Evolutionary conservation across 2,329 filamentous ascomycete genomes (phyloP).

Genomic region (Fusarium udum): DNA sequence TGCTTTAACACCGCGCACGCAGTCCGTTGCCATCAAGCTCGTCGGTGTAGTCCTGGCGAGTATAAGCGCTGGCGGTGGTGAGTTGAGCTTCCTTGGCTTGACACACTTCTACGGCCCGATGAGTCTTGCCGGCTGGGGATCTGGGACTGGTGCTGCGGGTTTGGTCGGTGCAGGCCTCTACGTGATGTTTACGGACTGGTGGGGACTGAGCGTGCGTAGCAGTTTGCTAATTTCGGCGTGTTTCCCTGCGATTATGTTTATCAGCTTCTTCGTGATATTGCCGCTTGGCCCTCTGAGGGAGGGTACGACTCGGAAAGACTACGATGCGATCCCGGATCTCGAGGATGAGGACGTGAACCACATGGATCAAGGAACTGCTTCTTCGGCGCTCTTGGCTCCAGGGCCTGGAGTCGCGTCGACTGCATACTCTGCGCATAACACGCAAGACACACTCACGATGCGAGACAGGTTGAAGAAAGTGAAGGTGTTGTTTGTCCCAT

Average conservation of each 20-base stretch:
- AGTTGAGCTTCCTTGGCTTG: slow-evolving; percentile 88
- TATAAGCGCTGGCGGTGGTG: slow-evolving; percentile 84
- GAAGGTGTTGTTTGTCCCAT: slow-evolving; percentile 74
- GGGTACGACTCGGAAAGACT: slow-evolving; percentile 56
- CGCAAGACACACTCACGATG: slow-evolving; percentile 49
- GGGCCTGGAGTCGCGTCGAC: slow-evolving; percentile 51
- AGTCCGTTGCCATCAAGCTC: slow-evolving; percentile 78
- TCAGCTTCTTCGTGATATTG: slow-evolving; percentile 85
- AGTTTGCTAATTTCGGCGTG: slow-evolving; percentile 82
- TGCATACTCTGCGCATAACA: slow-evolving; percentile 48
- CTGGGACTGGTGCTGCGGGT: slow-evolving; percentile 89
- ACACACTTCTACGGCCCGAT: slow-evolving; percentile 93
- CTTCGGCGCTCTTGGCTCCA: slow-evolving; percentile 60
- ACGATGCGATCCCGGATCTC: slow-evolving; percentile 61
- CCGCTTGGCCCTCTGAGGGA: slow-evolving; percentile 73
- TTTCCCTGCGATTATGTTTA: slow-evolving; percentile 82
- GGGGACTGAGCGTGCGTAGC: slow-evolving; percentile 76
- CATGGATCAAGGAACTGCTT: slow-evolving; percentile 51
- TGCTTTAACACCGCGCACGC: slow-evolving; percentile 75
- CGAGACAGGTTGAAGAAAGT: slow-evolving; percentile 70
- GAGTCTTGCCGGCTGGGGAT: slow-evolving; percentile 90
- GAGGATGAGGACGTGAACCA: slow-evolving; percentile 51
- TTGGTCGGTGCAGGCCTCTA: slow-evolving; percentile 89
- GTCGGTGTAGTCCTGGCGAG: slow-evolving; percentile 86
- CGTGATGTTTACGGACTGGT: slow-evolving; percentile 82